Evolutionary conservation across 2,329 filamentous ascomycete species (phyloP), one percentile per base, ranked within the genome.

Genomic region (Alternaria conjuncta): DNA sequence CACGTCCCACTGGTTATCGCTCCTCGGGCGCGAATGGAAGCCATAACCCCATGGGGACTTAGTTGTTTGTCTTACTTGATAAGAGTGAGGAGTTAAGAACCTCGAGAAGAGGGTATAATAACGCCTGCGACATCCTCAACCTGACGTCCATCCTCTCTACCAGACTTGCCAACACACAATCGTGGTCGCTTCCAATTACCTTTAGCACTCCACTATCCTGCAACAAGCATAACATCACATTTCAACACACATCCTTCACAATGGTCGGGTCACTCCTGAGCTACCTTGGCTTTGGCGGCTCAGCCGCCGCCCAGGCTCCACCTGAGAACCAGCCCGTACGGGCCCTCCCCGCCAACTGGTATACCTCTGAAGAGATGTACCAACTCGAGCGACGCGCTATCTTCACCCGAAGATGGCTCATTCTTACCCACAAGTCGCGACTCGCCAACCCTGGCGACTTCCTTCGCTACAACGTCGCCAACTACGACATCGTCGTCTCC

Each of bases 351-450:
- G 72, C 73, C 9, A 76, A 75, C 56, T 81, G 79, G 79, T 80
- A 76, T 51, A 81, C 76, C 21, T 81, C 80, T 28, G 77, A 76
- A 12, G 79, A 82, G 25, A 76, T 82, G 46, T 86, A 83, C 60
- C 77, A 82, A 32, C 76, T 86, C 5, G 84, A 86, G 69, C 78
- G 79, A 55, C 81, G 85, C 30, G 82, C 83, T 1, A 80, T 86
- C 26, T 85, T 86, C 71, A 88, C 86, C 43, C 82, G 82, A 68
- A 84, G 84, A 70, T 88, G 86, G 86, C 81, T 86, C 36, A 82
- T 87, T 46, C 83, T 84, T 25, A 88, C 86, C 57, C 82, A 88
- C 81, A 80, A 83, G 68, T 79, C 79, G 58, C 82, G 86, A 60
- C 78, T 88, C 45, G 74, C 75, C 61, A 84, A 87, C 53, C 69